These are phyloP conservation scores for Selenicereus undatus DNA, from an alignment of 148 eudicot genomes.

Conservation along the genomic window DNA sequence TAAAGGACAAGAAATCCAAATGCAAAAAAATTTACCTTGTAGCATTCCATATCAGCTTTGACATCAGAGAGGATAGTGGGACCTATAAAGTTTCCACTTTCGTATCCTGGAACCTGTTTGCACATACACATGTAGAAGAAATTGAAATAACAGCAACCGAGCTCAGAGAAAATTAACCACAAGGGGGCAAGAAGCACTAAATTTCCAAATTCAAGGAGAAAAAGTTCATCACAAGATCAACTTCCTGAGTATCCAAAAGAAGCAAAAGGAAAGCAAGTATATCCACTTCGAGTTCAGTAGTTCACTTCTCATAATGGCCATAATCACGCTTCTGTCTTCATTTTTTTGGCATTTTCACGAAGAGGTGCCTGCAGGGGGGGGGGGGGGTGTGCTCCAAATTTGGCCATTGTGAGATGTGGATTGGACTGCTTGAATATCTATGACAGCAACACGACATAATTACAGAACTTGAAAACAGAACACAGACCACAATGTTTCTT, in stretches of 20 bases:
- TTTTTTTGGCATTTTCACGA: background rate
- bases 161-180: background rate
- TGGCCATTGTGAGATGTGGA: background rate
- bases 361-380: background rate
- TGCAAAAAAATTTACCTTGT: constrained; percentile 49
- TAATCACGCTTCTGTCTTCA: background rate
- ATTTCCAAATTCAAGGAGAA: background rate
- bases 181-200: background rate
- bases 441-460: background rate
- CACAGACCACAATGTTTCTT: constrained; percentile 61
- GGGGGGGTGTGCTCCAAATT: background rate
- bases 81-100: constrained; percentile 87
- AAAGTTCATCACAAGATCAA: background rate
- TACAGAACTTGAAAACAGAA: background rate
- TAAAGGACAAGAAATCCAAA: background rate
- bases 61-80: constrained; percentile 89
- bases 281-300: background rate
- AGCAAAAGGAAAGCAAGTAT: background rate
- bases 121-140: constrained; percentile 1
- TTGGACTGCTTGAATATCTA: background rate
- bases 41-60: constrained; percentile 90
- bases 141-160: background rate
- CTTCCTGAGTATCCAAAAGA: background rate
- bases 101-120: constrained; percentile 86
- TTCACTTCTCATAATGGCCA: background rate